phyloP scores from a whole-genome alignment of 164 flowering plant genomes.

The Tinospora cordifolia region DNA sequence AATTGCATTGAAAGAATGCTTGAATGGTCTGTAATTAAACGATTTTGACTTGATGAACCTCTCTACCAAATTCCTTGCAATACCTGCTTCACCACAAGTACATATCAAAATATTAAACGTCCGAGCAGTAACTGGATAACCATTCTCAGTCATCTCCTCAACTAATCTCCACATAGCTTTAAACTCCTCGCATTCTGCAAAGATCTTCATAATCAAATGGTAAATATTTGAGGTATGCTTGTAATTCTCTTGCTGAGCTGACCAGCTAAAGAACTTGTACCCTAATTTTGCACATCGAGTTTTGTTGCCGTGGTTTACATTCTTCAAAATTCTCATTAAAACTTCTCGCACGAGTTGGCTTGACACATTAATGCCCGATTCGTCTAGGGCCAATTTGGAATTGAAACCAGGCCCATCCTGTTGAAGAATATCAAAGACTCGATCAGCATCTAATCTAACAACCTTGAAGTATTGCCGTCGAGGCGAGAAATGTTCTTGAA shows the following conservation, averaged over 20 bases:
- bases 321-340: constrained; percentile 46
- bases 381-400: constrained; percentile 43
- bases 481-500: constrained; percentile 6
- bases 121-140: constrained; percentile 54
- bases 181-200: constrained; percentile 64
- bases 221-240: constrained; percentile 56
- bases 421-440: constrained; percentile 42
- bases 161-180: constrained; percentile 76
- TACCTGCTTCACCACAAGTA: constrained; percentile 67
- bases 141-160: constrained; percentile 80
- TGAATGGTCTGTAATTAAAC: constrained; percentile 71
- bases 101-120: constrained; percentile 79
- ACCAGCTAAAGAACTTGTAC: constrained; percentile 79
- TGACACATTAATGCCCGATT: constrained; percentile 41
- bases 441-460: constrained; percentile 34
- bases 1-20: constrained; percentile 75
- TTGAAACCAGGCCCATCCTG: constrained; percentile 76
- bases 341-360: constrained; percentile 63
- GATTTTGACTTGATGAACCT: constrained; percentile 66
- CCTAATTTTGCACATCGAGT: constrained; percentile 55
- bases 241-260: constrained; percentile 48
- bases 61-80: constrained; percentile 63
- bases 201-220: constrained; percentile 68
- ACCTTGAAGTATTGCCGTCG: constrained; percentile 28
- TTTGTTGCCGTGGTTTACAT: constrained; percentile 31